Percentiles rank a stretch among this genome's conserved stretches.
phyloP scores from a whole-genome alignment of 768 basidiomycete genomes.

The Auriculariales sp. region DNA sequence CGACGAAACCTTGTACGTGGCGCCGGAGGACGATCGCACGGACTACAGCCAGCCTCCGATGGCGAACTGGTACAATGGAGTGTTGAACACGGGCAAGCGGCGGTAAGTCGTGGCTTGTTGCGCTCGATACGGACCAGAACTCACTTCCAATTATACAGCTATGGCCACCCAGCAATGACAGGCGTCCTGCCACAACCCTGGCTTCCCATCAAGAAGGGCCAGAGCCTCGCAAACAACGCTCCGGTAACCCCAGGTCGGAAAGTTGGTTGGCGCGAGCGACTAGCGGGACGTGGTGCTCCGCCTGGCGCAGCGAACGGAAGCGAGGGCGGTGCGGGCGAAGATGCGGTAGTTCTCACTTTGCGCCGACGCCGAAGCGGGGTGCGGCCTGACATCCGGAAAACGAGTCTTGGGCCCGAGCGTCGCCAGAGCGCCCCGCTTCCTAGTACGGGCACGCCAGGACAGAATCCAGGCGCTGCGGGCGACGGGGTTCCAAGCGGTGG shows the following conservation, averaged over 20 bases:
- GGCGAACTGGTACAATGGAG: conserved; percentile 87
- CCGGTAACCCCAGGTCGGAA: background rate
- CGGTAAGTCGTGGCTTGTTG: no score
- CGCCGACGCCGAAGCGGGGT: conserved; percentile 52
- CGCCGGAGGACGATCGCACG: conserved; percentile 83
- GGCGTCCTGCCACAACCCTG: conserved; percentile 88
- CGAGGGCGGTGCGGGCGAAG: conserved; percentile 10
- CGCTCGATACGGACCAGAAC: no score
- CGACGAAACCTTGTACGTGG: conserved; percentile 89
- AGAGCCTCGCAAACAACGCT: conserved; percentile 46
- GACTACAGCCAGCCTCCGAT: conserved; percentile 96
- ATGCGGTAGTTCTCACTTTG: conserved; percentile 71
- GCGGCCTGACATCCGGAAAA: conserved; percentile 21
- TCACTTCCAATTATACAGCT: no score
- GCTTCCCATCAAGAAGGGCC: conserved; percentile 80
- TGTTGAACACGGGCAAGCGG: no score
- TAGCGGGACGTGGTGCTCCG: conserved; percentile 7
- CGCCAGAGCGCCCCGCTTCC: no score
- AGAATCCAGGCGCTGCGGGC: no score
- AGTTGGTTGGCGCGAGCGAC: no score
- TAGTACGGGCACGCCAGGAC: no score
- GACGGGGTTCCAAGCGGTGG: no score
- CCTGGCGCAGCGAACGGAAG: conserved; percentile 11
- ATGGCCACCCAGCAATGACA: conserved; percentile 90
- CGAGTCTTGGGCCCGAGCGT: no score